Percentiles rank a stretch among this genome's conserved stretches.
Evolutionary conservation across 1,139 yeast genomes (phyloP).

Genomic region (Geotrichum phurueaensis): DNA sequence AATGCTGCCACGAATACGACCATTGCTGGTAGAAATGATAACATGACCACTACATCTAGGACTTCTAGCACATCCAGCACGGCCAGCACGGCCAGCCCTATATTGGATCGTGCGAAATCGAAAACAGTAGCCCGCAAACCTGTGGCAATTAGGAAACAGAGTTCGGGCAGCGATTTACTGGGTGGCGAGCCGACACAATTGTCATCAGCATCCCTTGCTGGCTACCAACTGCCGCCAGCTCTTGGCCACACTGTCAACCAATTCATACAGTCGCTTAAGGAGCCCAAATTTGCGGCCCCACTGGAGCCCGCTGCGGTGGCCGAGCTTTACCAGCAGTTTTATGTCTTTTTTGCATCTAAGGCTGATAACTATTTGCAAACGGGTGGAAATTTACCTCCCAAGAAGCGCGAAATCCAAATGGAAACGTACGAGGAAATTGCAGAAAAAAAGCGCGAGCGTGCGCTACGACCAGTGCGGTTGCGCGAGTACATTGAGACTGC

Average conservation of each 20-base stretch:
- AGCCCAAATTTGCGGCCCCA: constrained; percentile 52
- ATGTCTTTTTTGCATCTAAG: constrained; percentile 34
- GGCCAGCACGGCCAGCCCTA: not conserved
- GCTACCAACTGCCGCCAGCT: constrained; percentile 31
- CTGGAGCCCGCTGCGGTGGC: constrained; percentile 48
- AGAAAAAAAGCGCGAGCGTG: constrained; percentile 28
- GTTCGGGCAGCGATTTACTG: not conserved
- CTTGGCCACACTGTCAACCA: constrained; percentile 34
- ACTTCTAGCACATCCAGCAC: not conserved
- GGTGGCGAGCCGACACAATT: not conserved
- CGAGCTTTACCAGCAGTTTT: constrained; percentile 50
- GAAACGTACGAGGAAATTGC: constrained; percentile 34
- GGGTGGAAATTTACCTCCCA: constrained; percentile 14
- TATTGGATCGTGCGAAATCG: not conserved
- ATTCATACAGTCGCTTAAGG: constrained; percentile 47
- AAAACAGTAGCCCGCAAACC: not conserved
- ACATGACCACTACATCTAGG: not conserved
- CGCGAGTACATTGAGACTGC: constrained; percentile 36
- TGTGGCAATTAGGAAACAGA: not conserved
- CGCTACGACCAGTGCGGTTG: constrained; percentile 25
- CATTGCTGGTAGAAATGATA: not conserved
- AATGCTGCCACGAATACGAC: not conserved
- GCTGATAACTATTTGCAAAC: constrained; percentile 28
- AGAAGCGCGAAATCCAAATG: constrained; percentile 30
- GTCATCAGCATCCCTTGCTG: not conserved